phyloP scores from a whole-genome alignment of 352 stramenopile species.

The Globisporangium solare region DNA sequence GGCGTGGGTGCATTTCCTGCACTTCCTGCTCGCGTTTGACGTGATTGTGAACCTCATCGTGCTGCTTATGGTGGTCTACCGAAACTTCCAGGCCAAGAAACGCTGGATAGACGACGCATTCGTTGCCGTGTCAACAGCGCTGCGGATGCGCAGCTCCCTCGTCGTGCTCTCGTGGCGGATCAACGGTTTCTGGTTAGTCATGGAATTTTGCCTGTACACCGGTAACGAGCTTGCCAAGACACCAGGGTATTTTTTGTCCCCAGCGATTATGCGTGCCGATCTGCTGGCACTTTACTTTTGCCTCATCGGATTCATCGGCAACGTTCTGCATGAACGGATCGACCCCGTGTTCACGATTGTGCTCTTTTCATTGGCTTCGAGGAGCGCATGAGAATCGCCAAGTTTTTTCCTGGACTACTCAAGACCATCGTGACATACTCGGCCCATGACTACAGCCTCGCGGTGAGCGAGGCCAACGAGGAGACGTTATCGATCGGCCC shows the following conservation, averaged over 20 bases:
- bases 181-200: neutral
- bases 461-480: slow-evolving; percentile 1
- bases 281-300: slow-evolving; percentile 3
- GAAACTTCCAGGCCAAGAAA: slow-evolving; percentile 3
- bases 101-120: slow-evolving; percentile 11
- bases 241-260: neutral
- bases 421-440: neutral
- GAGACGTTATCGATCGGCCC: neutral
- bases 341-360: neutral
- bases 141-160: neutral
- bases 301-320: neutral
- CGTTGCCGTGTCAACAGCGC: neutral
- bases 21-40: slow-evolving; percentile 14
- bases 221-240: neutral
- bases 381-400: neutral
- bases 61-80: slow-evolving; percentile 9
- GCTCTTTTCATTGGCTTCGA: slow-evolving; percentile 3
- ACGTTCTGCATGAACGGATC: neutral
- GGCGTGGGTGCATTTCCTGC: slow-evolving; percentile 21
- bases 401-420: neutral
- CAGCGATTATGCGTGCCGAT: slow-evolving; percentile 2
- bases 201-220: neutral
- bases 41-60: slow-evolving; percentile 13
- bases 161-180: slow-evolving; percentile 2
- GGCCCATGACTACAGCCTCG: slow-evolving; percentile 3